These are phyloP conservation scores for Pyricularia sp. DNA, from an alignment of 2,329 filamentous ascomycete genomes.

Conservation along the genomic window DNA sequence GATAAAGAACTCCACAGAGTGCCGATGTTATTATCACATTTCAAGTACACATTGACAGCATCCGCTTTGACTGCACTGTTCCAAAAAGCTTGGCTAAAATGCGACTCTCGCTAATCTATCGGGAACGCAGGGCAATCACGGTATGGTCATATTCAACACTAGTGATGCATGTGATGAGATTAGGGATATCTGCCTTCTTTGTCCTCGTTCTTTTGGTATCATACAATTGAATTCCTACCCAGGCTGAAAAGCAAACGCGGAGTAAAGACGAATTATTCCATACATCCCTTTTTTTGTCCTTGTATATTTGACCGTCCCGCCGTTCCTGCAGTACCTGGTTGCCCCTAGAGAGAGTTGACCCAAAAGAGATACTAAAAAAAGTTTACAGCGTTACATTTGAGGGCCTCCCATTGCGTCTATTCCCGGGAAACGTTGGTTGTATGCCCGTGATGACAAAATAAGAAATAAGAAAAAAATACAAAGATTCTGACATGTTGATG, in stretches of 20 bases:
- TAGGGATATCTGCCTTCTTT: neutral
- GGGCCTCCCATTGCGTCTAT: neutral
- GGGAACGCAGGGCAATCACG: neutral
- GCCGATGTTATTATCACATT: too few species aligned
- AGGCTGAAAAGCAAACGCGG: neutral
- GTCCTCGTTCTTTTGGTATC: neutral
- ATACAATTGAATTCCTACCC: neutral
- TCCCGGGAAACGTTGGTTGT: neutral
- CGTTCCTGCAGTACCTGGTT: neutral
- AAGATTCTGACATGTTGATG: neutral
- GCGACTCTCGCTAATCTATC: neutral
- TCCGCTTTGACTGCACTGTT: neutral
- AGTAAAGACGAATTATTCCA: neutral
- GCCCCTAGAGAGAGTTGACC: neutral
- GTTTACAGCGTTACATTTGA: neutral
- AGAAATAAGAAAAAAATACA: neutral
- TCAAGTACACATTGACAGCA: neutral
- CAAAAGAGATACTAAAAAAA: neutral
- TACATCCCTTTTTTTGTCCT: neutral
- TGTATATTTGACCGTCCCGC: neutral
- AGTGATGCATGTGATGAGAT: neutral
- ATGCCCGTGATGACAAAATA: neutral
- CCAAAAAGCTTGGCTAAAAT: neutral
- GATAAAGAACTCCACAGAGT: too few species aligned
- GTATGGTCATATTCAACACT: neutral